Conservation (phyloP, 345 rosid genomes). For the Cochlearia excelsa region DNA sequence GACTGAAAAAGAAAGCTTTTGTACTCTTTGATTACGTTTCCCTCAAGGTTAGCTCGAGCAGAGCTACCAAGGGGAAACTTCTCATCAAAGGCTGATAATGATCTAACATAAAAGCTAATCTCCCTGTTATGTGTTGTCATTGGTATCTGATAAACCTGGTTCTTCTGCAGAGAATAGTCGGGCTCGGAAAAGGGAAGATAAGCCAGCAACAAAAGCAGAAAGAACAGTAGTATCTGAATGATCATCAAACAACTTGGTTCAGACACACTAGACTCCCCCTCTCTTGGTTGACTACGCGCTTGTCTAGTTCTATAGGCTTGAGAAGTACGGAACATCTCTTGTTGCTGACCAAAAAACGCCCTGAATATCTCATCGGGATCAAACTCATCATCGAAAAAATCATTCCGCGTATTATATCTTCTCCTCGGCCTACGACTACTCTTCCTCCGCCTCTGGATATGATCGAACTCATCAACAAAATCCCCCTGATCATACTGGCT, state of each 20-base stretch:
- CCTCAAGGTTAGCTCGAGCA: conserved; percentile 60
- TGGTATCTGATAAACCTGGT: conserved; percentile 56
- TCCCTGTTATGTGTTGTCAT: conserved; percentile 64
- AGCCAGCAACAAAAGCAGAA: conserved; percentile 71
- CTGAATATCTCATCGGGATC: conserved; percentile 83
- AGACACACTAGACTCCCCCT: conserved; percentile 49
- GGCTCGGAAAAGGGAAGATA: conserved; percentile 75
- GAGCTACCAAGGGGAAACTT: conserved; percentile 67
- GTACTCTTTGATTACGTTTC: conserved; percentile 66
- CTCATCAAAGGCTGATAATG: conserved; percentile 59
- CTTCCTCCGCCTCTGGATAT: conserved; percentile 42
- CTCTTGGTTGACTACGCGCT: conserved; percentile 33
- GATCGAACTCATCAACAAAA: conserved; percentile 57
- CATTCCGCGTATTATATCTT: conserved; percentile 43
- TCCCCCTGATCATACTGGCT: conserved; percentile 16
- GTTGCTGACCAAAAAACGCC: conserved; percentile 60
- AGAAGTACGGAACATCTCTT: conserved; percentile 46
- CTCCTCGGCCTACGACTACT: conserved; percentile 54
- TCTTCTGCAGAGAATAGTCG: conserved; percentile 63
- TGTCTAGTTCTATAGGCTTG: conserved; percentile 51
- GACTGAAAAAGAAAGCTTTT: conserved; percentile 59
- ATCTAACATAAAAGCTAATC: conserved; percentile 67
- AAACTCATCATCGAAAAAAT: conserved; percentile 53
- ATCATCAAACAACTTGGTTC: conserved; percentile 52
- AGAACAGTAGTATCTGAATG: conserved; percentile 68